A percentile compares a stretch with the other conserved stretches of the same genome.
These are phyloP conservation scores for Botrytis aclada DNA, from an alignment of 2,329 filamentous ascomycete genomes.

Conservation along the genomic window DNA sequence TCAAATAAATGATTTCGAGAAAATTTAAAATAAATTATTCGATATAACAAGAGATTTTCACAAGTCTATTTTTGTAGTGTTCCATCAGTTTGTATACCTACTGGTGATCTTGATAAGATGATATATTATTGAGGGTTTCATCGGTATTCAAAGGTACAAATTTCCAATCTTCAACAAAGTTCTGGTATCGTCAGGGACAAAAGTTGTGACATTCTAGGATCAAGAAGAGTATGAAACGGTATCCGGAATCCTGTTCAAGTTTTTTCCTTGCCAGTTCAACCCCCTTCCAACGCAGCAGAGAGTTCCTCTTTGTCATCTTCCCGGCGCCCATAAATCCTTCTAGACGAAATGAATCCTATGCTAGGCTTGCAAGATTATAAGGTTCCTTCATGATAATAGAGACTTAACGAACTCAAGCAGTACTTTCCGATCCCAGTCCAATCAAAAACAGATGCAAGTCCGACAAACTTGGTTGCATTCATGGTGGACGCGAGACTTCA, in stretches of 20 bases:
- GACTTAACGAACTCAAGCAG: neutral
- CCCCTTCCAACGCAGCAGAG: neutral
- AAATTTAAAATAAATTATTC: too few species aligned
- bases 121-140: neutral
- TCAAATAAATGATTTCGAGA: too few species aligned
- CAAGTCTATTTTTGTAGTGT: too few species aligned
- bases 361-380: neutral
- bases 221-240: neutral
- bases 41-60: too few species aligned
- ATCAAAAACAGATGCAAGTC: neutral
- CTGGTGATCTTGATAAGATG: too few species aligned
- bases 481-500: neutral
- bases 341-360: neutral
- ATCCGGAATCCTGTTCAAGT: fast-evolving
- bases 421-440: neutral
- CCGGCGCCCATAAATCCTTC: neutral
- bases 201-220: neutral
- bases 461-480: neutral
- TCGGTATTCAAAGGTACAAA: neutral
- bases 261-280: neutral
- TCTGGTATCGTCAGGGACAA: neutral
- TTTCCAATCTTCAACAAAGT: neutral
- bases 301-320: neutral
- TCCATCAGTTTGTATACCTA: too few species aligned
- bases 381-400: neutral